Conservation (phyloP, 108 stramenopile genomes). For the Phaeodactylum tricornutum region DNA sequence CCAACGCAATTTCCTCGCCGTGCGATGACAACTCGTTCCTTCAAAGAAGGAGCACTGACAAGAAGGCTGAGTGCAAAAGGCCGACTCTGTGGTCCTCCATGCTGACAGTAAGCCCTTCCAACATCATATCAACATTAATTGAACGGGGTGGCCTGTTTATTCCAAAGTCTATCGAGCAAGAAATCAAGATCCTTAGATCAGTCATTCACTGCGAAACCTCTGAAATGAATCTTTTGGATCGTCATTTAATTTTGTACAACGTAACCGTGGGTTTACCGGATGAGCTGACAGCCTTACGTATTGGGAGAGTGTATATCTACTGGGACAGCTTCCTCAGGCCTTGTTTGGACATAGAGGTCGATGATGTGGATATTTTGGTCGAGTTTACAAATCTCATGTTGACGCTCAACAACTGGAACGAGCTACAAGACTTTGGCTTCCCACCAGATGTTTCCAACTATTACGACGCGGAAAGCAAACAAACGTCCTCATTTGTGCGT, state of each 20-base stretch:
- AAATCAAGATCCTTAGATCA: conserved; percentile 9
- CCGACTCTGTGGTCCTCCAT: conserved; percentile 16
- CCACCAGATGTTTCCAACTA: conserved; percentile 11
- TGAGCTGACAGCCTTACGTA: conserved; percentile 5
- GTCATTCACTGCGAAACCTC: conserved; percentile 8
- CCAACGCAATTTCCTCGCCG: no score
- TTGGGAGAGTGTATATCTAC: conserved; percentile 6
- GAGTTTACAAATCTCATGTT: conserved; percentile 26
- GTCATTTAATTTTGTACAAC: conserved; percentile 10
- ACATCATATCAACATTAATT: conserved; percentile 9
- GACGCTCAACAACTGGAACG: conserved; percentile 25
- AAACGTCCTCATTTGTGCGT: neutral
- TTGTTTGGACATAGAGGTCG: conserved; percentile 18
- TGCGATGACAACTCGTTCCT: no score
- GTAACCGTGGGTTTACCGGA: conserved; percentile 4
- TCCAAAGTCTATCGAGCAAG: conserved; percentile 6
- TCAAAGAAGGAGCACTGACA: no score
- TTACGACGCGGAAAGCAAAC: neutral
- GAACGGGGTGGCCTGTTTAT: conserved; percentile 17
- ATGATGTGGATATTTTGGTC: conserved; percentile 19
- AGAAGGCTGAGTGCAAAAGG: no score
- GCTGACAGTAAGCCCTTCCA: conserved; percentile 14
- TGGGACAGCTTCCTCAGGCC: conserved; percentile 23
- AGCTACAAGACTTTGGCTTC: conserved; percentile 19
- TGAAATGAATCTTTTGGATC: conserved; percentile 10